A percentile compares a stretch with the other conserved stretches of the same genome.
Conservation (phyloP, 208 protist species). For the Trypanosoma rangeli region DNA sequence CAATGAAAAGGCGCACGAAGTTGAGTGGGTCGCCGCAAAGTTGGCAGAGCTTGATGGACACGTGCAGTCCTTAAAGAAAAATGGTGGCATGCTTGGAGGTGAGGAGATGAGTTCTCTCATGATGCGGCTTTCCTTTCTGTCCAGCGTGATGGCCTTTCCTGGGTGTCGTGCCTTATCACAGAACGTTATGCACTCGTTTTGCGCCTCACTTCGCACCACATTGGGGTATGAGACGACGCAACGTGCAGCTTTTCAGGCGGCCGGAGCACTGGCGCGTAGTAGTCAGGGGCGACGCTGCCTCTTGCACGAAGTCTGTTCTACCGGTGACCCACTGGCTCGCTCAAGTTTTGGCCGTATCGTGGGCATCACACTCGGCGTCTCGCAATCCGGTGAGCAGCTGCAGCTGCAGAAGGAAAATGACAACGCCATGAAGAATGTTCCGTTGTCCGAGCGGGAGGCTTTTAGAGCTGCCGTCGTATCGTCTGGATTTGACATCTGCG, state of each 20-base stretch:
- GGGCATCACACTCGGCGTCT: constrained; percentile 46
- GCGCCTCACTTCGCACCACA: constrained; percentile 36
- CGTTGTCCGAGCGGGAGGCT: constrained; percentile 24
- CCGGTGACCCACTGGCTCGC: constrained; percentile 55
- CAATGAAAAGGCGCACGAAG: constrained; percentile 11
- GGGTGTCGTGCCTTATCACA: constrained; percentile 9
- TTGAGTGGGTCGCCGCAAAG: constrained; percentile 27
- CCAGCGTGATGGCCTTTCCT: constrained; percentile 36
- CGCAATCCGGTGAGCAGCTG: constrained; percentile 10
- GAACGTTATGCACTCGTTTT: constrained; percentile 32
- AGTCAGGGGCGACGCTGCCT: constrained; percentile 51
- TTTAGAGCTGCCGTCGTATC: not conserved
- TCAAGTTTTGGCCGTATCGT: constrained; percentile 72
- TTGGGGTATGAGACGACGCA: constrained; percentile 37
- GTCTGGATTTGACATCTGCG: constrained; percentile 28
- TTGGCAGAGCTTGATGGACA: constrained; percentile 21
- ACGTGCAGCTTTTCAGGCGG: constrained; percentile 35
- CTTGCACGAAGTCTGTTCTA: constrained; percentile 50
- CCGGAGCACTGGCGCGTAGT: constrained; percentile 34
- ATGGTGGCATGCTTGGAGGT: constrained; percentile 8
- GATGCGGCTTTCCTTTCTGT: constrained; percentile 45
- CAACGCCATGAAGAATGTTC: constrained; percentile 5
- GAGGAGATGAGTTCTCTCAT: constrained; percentile 36
- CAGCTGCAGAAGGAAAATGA: constrained; percentile 19
- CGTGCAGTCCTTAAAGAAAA: constrained; percentile 17